These are phyloP conservation scores for Rubia peregrina DNA, from an alignment of 305 asterid genomes.

Conservation along the genomic window DNA sequence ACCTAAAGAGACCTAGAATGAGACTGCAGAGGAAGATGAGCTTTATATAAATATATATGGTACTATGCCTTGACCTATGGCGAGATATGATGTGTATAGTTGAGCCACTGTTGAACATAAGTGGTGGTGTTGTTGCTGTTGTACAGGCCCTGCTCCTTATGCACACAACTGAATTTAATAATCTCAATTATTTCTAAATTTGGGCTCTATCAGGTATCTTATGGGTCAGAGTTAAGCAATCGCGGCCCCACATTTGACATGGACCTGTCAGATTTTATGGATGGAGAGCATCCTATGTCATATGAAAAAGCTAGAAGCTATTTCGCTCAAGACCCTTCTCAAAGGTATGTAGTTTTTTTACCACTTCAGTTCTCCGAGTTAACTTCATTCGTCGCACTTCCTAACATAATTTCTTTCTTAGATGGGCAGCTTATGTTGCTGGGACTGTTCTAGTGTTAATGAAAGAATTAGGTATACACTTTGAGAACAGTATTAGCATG, in stretches of 20 bases:
- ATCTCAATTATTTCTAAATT: background rate
- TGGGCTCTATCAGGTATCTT: conserved; percentile 59
- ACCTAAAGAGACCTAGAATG: too few species aligned
- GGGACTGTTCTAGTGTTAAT: conserved; percentile 94
- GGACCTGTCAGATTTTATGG: conserved; percentile 93
- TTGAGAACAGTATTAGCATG: conserved; percentile 72
- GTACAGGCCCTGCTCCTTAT: background rate
- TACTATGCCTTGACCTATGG: background rate
- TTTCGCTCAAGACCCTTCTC: conserved; percentile 94
- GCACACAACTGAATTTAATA: background rate
- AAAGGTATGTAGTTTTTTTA: conserved; percentile 44
- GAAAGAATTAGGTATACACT: conserved; percentile 73
- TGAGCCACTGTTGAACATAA: background rate
- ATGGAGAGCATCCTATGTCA: conserved; percentile 68
- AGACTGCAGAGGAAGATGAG: too few species aligned
- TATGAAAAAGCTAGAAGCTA: conserved; percentile 76
- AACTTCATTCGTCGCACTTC: conserved; percentile 9
- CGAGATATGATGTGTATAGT: background rate
- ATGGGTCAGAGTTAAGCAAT: conserved; percentile 94
- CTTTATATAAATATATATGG: background rate
- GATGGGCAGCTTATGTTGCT: conserved; percentile 99
- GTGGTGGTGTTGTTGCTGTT: background rate
- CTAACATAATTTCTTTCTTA: conserved; percentile 35
- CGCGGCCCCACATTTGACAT: conserved; percentile 99
- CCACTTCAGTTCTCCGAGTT: conserved; percentile 14